phyloP scores from a whole-genome alignment of 169 alveolate genomes.

The Eimeria sp. region DNA sequence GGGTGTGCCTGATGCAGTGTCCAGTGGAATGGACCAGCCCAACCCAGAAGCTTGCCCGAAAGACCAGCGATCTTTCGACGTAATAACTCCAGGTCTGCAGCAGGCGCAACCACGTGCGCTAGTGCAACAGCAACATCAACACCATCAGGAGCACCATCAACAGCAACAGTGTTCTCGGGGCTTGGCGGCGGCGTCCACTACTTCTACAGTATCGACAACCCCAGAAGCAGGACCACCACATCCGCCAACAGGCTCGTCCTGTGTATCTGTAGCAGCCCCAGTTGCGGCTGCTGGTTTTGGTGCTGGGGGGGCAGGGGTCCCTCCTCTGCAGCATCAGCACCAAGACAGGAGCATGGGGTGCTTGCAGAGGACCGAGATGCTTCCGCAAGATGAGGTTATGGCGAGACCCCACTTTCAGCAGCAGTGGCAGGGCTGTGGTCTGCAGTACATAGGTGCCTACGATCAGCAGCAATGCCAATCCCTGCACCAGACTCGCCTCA shows the following conservation, averaged over 20 bases:
- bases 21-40: background rate
- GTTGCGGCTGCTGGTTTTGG: constrained; percentile 3
- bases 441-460: constrained; percentile 12
- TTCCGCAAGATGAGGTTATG: constrained; percentile 40
- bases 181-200: constrained; percentile 9
- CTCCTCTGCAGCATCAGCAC: constrained; percentile 12
- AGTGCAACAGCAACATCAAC: constrained; percentile 38
- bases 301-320: background rate
- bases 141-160: constrained; percentile 28
- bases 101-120: constrained; percentile 31
- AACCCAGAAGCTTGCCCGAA: background rate
- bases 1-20: constrained; percentile 19
- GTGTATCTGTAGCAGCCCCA: constrained; percentile 5
- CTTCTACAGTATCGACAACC: constrained; percentile 67
- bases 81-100: background rate
- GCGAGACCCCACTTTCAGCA: constrained; percentile 1
- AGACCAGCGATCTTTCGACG: constrained; percentile 3
- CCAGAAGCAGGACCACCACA: constrained; percentile 70
- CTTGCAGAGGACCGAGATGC: constrained; percentile 24
- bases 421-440: constrained; percentile 62
- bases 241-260: constrained; percentile 38
- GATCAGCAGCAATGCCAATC: constrained; percentile 47
- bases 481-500: constrained; percentile 57
- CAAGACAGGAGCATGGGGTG: constrained; percentile 4
- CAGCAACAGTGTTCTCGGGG: constrained; percentile 8